phyloP scores from a whole-genome alignment of 805 yeast species.

The Torulaspora indica region DNA sequence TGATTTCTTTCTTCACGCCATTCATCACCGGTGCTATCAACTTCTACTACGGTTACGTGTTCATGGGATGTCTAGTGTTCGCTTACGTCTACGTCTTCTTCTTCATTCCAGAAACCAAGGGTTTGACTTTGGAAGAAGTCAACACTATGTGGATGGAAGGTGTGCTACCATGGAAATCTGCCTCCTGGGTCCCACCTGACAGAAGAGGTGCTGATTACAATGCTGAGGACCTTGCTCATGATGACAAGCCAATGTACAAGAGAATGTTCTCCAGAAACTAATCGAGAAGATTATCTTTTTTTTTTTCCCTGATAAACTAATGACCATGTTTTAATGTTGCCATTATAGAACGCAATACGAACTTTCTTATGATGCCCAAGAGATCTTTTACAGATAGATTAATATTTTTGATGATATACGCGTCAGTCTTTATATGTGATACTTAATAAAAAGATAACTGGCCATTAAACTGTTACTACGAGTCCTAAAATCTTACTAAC shows the following conservation, averaged over 20 bases:
- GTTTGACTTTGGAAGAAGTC: constrained; percentile 74
- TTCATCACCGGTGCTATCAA: constrained; percentile 58
- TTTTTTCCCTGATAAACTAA: constrained; percentile 4
- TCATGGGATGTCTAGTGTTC: constrained; percentile 51
- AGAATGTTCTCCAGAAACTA: constrained; percentile 10
- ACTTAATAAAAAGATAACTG: background rate
- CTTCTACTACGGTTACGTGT: constrained; percentile 63
- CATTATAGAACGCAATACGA: constrained; percentile 2
- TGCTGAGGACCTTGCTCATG: constrained; percentile 18
- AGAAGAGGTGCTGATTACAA: constrained; percentile 16
- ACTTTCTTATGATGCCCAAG: constrained; percentile 4
- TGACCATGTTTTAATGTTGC: constrained; percentile 5
- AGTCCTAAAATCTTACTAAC: no score
- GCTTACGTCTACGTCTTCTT: constrained; percentile 61
- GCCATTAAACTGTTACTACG: background rate
- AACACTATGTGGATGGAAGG: constrained; percentile 51
- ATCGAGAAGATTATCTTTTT: background rate
- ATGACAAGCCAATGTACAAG: constrained; percentile 27
- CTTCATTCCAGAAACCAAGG: constrained; percentile 70
- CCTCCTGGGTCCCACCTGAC: constrained; percentile 44
- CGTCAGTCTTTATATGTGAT: constrained; percentile 1
- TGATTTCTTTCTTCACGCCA: constrained; percentile 67
- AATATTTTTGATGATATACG: constrained; percentile 4
- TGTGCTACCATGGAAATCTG: constrained; percentile 43
- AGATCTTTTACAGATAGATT: constrained; percentile 4